Conservation (phyloP, 176 grass and related monocot genomes). For the Aegilops umbellulata region DNA sequence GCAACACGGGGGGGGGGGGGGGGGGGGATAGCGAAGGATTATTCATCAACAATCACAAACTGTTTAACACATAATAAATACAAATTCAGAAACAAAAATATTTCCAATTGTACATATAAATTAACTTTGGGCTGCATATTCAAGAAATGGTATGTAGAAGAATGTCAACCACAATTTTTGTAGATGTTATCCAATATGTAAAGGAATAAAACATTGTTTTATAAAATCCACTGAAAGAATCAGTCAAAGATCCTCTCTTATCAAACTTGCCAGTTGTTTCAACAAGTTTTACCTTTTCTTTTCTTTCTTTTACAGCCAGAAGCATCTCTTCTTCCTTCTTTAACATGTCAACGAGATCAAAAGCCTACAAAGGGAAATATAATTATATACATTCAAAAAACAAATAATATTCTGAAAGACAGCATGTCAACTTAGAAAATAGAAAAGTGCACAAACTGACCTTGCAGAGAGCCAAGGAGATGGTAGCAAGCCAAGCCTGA, state of each 20-base stretch:
- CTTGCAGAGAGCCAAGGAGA: conserved; percentile 77
- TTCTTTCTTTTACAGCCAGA: conserved; percentile 68
- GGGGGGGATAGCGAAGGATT: too few species aligned
- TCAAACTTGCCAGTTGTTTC: not conserved
- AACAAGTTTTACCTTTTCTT: conserved; percentile 51
- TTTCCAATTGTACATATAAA: not conserved
- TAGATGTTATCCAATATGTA: not conserved
- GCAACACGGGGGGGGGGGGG: not conserved
- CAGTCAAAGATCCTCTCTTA: not conserved
- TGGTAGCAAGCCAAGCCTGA: conserved; percentile 72
- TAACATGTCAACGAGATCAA: conserved; percentile 94
- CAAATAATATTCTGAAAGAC: not conserved
- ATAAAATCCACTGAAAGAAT: not conserved
- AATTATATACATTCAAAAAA: not conserved
- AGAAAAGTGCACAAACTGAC: conserved; percentile 42
- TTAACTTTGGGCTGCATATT: not conserved
- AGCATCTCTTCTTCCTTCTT: conserved; percentile 93
- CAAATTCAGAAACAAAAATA: not conserved
- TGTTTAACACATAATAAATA: not conserved
- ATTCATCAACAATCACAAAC: not conserved
- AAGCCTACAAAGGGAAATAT: conserved; percentile 38
- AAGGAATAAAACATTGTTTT: not conserved
- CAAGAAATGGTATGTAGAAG: not conserved
- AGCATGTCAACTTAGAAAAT: not conserved
- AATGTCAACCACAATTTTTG: not conserved